Conservation (phyloP, 768 basidiomycete genomes). For the Mycena belliarum region DNA sequence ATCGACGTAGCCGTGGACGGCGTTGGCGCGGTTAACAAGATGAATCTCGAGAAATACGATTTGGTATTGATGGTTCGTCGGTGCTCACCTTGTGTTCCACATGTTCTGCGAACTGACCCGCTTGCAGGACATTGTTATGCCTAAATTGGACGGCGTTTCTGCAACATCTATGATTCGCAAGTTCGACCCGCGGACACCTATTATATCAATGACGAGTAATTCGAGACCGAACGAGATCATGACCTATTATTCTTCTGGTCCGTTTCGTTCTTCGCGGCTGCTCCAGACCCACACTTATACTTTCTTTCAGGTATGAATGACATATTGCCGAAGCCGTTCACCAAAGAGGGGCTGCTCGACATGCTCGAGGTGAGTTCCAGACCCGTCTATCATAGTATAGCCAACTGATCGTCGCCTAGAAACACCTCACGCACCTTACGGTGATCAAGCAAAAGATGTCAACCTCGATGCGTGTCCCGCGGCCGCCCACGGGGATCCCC, state of each 20-base stretch:
- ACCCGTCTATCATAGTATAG: neutral
- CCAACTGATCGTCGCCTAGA: conserved; percentile 40
- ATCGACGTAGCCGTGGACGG: conserved; percentile 96
- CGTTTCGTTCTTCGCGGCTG: conserved; percentile 22
- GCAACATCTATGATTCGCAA: conserved; percentile 93
- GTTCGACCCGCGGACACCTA: conserved; percentile 94
- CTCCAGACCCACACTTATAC: neutral
- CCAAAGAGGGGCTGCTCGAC: conserved; percentile 85
- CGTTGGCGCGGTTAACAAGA: conserved; percentile 88
- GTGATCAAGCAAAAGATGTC: conserved; percentile 71
- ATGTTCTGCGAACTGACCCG: conserved; percentile 11
- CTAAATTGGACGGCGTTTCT: conserved; percentile 81
- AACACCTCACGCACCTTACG: conserved; percentile 87
- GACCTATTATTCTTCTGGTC: conserved; percentile 81
- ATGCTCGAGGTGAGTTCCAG: conserved; percentile 79
- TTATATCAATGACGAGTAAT: conserved; percentile 98
- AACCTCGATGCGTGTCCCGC: conserved; percentile 33
- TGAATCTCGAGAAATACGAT: conserved; percentile 96
- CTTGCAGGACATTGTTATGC: conserved; percentile 90
- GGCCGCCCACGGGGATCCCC: conserved; percentile 65
- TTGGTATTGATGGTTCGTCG: conserved; percentile 82
- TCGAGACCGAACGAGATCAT: conserved; percentile 91
- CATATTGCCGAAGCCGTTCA: conserved; percentile 95
- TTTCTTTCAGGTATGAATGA: conserved; percentile 84
- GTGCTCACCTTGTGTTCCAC: conserved; percentile 29